phyloP scores from a whole-genome alignment of 2,329 filamentous ascomycete species.

The Diaporthe vexans region DNA sequence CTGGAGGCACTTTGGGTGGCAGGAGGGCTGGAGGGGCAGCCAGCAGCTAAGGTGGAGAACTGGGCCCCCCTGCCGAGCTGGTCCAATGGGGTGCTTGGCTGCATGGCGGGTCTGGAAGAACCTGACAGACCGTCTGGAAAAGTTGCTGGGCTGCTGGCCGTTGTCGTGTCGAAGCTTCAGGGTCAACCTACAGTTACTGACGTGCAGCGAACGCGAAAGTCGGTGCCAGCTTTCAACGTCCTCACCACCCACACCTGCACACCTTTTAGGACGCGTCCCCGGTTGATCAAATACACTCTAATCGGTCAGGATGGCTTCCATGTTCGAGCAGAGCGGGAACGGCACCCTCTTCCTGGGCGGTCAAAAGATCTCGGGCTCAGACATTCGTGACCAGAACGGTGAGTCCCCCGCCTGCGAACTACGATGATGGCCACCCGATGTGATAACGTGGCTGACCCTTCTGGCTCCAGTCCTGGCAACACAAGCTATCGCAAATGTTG shows the following conservation, averaged over 20 bases:
- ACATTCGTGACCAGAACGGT: conserved; percentile 98
- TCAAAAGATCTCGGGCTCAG: conserved; percentile 95
- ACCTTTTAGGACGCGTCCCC: conserved; percentile 9
- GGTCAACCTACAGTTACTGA: conserved; percentile 1
- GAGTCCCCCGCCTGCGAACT: conserved; percentile 44
- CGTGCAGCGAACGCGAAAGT: conserved; percentile 28
- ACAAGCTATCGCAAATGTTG: conserved; percentile 97
- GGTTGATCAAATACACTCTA: background rate
- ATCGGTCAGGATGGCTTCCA: conserved; percentile 79
- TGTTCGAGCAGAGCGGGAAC: conserved; percentile 96
- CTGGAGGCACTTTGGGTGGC: background rate
- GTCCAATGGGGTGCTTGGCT: conserved; percentile 21
- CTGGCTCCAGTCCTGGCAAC: conserved; percentile 82
- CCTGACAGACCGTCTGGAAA: conserved; percentile 32
- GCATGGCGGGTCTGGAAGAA: conserved; percentile 24
- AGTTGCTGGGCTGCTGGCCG: conserved; percentile 27
- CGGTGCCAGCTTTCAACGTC: conserved; percentile 34
- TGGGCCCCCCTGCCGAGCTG: conserved; percentile 15
- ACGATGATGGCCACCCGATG: background rate
- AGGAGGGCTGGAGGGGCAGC: conserved; percentile 24
- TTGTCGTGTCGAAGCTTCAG: conserved; percentile 31
- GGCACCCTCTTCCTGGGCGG: conserved; percentile 97
- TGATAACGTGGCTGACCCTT: conserved; percentile 43
- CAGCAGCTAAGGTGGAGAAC: conserved; percentile 31
- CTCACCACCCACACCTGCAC: conserved; percentile 33